Evolutionary conservation across 192 early-diverging fungal genomes (phyloP).

Genomic region (Backusella westeae): DNA sequence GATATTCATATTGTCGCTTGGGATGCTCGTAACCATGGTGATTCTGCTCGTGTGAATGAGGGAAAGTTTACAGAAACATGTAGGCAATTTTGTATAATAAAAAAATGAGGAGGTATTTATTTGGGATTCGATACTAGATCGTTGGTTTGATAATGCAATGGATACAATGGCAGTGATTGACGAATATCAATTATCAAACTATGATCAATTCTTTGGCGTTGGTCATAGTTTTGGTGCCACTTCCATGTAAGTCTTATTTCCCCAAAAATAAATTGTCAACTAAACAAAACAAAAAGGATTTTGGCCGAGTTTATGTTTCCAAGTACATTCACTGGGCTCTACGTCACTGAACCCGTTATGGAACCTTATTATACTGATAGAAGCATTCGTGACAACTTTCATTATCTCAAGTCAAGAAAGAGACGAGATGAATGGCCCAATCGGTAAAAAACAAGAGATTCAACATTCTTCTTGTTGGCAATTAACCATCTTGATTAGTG

Average conservation of each 20-base stretch:
- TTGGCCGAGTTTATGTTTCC: conserved; percentile 19
- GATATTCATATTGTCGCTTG: conserved; percentile 44
- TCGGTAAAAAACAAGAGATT: conserved; percentile 23
- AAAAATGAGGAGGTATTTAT: not conserved
- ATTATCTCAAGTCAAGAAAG: conserved; percentile 37
- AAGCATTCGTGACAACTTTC: conserved; percentile 27
- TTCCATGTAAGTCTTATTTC: conserved; percentile 18
- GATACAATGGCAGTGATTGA: conserved; percentile 51
- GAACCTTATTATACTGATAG: conserved; percentile 15
- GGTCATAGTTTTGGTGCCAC: conserved; percentile 57
- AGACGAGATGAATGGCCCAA: conserved; percentile 46
- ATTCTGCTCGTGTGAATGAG: conserved; percentile 51
- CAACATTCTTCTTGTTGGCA: not conserved
- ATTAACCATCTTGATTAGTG: conserved; percentile 11
- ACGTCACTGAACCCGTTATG: conserved; percentile 16
- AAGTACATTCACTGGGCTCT: conserved; percentile 4
- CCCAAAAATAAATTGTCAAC: not conserved
- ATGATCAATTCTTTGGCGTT: conserved; percentile 43
- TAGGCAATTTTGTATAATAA: not conserved
- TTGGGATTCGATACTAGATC: conserved; percentile 26
- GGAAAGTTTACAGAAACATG: conserved; percentile 5
- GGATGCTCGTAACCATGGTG: conserved; percentile 58
- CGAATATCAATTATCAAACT: conserved; percentile 27
- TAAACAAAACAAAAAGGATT: conserved; percentile 13
- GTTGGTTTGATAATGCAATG: conserved; percentile 50